A percentile compares a stretch with the other conserved stretches of the same genome.
phyloP scores from a whole-genome alignment of 371 early-diverging fungal species.

The Lichtheimia corymbifera region DNA sequence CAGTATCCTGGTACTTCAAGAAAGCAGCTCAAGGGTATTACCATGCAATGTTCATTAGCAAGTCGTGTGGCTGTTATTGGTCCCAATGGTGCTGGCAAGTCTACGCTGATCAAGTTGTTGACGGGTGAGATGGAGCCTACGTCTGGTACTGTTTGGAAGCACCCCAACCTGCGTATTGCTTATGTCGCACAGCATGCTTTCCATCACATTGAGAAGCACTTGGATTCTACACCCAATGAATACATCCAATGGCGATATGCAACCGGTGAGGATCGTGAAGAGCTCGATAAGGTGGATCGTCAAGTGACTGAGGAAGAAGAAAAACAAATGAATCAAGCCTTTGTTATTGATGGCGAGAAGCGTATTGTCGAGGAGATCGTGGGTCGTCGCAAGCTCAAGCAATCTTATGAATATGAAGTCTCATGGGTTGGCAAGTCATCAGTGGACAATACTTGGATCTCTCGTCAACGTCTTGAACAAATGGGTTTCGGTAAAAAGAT shows the following conservation, averaged over 20 bases:
- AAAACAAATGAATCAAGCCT: constrained; percentile 61
- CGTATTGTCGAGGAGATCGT: constrained; percentile 59
- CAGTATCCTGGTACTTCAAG: constrained; percentile 65
- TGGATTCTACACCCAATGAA: constrained; percentile 80
- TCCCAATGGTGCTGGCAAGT: constrained; percentile 81
- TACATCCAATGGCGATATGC: constrained; percentile 89
- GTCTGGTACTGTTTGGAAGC: constrained; percentile 72
- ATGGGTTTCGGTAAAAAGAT: constrained; percentile 72
- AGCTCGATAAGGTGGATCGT: constrained; percentile 68
- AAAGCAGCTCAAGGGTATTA: constrained; percentile 57
- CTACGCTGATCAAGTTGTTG: constrained; percentile 83
- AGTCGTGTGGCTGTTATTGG: constrained; percentile 77
- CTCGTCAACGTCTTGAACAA: constrained; percentile 68
- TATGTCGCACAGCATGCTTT: constrained; percentile 92
- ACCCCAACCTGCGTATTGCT: constrained; percentile 80
- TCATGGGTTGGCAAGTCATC: constrained; percentile 62
- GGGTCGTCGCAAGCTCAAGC: constrained; percentile 72
- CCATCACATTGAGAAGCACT: constrained; percentile 83
- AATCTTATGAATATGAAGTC: constrained; percentile 69
- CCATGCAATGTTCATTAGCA: constrained; percentile 64
- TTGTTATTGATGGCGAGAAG: constrained; percentile 69
- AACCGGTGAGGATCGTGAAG: constrained; percentile 81
- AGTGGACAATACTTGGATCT: constrained; percentile 71
- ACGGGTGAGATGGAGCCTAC: constrained; percentile 75
- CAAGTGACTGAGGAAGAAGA: constrained; percentile 67